A percentile compares a stretch with the other conserved stretches of the same genome.
Evolutionary conservation across 768 basidiomycete genomes (phyloP).

Genomic region (Dioszegia aurantiaca): DNA sequence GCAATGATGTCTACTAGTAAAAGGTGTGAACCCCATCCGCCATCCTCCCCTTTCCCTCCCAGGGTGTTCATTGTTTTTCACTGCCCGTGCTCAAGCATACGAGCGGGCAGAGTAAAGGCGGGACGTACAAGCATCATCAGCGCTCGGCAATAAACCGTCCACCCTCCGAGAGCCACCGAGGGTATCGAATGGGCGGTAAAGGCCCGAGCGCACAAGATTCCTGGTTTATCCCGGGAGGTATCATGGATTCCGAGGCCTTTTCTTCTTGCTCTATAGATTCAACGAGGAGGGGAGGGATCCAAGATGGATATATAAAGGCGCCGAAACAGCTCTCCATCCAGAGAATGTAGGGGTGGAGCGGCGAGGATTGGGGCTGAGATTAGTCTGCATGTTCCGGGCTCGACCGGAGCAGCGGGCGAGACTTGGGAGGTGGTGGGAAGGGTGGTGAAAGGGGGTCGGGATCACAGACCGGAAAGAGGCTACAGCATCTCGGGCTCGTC

Average conservation of each 20-base stretch:
- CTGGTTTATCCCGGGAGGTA: background rate
- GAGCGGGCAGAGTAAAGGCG: conserved; percentile 33
- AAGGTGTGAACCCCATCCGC: conserved; percentile 36
- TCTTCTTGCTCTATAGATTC: conserved; percentile 17
- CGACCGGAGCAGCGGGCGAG: conserved; percentile 4
- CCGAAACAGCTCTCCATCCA: conserved; percentile 26
- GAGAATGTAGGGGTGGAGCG: conserved; percentile 16
- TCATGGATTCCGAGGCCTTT: conserved; percentile 23
- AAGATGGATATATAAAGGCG: conserved; percentile 29
- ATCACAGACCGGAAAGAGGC: conserved; percentile 17
- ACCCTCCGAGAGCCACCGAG: conserved; percentile 2
- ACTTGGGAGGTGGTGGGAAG: background rate
- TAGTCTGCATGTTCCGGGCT: background rate
- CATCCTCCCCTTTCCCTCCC: conserved; percentile 5
- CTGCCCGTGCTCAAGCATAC: conserved; percentile 18
- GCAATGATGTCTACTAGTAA: conserved; percentile 45
- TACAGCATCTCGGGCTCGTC: background rate
- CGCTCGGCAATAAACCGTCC: conserved; percentile 19
- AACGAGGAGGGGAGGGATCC: conserved; percentile 26
- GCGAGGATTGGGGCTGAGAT: conserved; percentile 40
- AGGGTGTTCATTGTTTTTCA: conserved; percentile 23
- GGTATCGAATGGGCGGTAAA: conserved; percentile 16
- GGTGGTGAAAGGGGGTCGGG: conserved; percentile 11
- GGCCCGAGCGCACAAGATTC: conserved; percentile 26
- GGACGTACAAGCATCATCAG: conserved; percentile 24